Percentiles rank a stretch among this genome's conserved stretches.
Conservation (phyloP, 768 basidiomycete genomes). For the Psilocybe sp. region DNA sequence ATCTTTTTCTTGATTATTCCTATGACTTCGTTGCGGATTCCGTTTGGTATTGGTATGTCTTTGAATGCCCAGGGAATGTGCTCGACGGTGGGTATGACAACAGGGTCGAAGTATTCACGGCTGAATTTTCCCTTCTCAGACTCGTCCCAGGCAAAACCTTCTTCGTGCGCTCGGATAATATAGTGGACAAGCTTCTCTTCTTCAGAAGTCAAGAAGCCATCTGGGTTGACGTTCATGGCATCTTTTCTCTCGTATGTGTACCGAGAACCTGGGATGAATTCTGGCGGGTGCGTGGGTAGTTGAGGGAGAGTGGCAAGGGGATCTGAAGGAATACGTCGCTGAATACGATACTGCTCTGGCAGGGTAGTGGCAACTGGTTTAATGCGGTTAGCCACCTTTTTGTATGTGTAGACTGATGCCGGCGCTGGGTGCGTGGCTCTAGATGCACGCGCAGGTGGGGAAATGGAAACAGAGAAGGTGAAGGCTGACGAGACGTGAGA, state of each 20-base stretch:
- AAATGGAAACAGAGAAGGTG: no score
- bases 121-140: slow-evolving; percentile 7
- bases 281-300: slow-evolving; percentile 13
- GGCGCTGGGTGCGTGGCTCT: no score
- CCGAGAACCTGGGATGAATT: slow-evolving; percentile 16
- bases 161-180: slow-evolving; percentile 23
- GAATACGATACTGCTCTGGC: slow-evolving; percentile 4
- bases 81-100: slow-evolving; percentile 26
- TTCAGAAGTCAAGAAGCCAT: slow-evolving; percentile 17
- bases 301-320: slow-evolving; percentile 17
- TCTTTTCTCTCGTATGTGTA: slow-evolving; percentile 16
- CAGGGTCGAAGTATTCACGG: slow-evolving; percentile 19
- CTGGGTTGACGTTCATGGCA: slow-evolving; percentile 7
- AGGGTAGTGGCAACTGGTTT: slow-evolving; percentile 22
- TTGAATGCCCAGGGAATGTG: slow-evolving; percentile 33
- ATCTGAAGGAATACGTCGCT: slow-evolving; percentile 13
- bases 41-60: slow-evolving; percentile 30
- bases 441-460: no score
- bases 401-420: slow-evolving; percentile 15
- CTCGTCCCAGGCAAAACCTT: slow-evolving; percentile 9
- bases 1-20: slow-evolving; percentile 24
- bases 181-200: slow-evolving; percentile 32
- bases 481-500: no score
- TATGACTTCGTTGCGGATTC: slow-evolving; percentile 20
- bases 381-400: slow-evolving; percentile 15